Evolutionary conservation across 2,329 filamentous ascomycete species (phyloP), one percentile per base, ranked within the genome.

Genomic region (Colletotrichum eleusines): DNA sequence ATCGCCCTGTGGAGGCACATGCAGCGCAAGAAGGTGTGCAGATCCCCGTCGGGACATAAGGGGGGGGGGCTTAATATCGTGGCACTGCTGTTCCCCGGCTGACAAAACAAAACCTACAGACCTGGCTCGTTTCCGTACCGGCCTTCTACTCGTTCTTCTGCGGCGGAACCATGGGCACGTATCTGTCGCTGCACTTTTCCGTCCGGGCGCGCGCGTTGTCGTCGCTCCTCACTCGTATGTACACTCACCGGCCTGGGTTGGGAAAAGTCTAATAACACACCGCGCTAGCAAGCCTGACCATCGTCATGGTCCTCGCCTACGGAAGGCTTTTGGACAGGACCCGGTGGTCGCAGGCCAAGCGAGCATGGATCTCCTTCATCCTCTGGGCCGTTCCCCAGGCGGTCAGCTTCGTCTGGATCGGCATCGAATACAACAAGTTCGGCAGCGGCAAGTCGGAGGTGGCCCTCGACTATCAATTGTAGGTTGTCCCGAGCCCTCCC

Each of bases 81-180:
- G n/a, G n/a, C 23, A 16, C n/a, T 5, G 4, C 20, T 4, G n/a
- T n/a, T 14, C 9, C 4, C 11, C 11, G n/a, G 9, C 31, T 57
- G 68, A 68, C 40, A 20, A 16, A 35, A 16, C 31, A 0, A 26
- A 66, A 1, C n/a, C 72, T 44, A 73, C 74, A 76, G 63, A 62
- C 75, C 16, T 78, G 75, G 64, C 74, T 76, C 6, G 75, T 68
- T 64, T 77, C 78, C 18, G 62, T 66, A 11, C 59, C 75, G 51
- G 14, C 74, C 55, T 54, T 76, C 69, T 81, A 80, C 73, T 80
- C 79, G 1, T 81, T 81, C 75, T 81, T 81, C 74, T 81, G 79
- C 26, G 79, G 80, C 35, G 80, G 79, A 35, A 80, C 75, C 35
- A 74, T 73, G 35, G 73, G 76, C 14, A 73, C 74, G 3, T 77